Conservation (phyloP, 2,329 filamentous ascomycete species). For the Aspergillus proliferans region DNA sequence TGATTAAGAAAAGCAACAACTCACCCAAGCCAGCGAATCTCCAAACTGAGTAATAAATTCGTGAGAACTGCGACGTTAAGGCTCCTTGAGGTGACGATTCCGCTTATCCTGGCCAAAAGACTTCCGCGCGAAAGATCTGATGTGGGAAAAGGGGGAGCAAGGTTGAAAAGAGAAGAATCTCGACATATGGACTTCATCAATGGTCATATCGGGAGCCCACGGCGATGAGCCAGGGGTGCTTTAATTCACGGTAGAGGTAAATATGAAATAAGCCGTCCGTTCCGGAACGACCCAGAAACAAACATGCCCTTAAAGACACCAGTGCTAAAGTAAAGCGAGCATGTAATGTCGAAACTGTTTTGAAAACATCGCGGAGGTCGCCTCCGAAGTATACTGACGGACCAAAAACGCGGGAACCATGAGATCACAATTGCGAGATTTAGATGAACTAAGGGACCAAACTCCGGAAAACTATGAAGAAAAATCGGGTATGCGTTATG, state of each 20-base stretch:
- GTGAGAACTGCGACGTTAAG: no score
- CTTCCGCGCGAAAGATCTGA: neutral
- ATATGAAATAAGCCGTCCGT: neutral
- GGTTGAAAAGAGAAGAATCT: no score
- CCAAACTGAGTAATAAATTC: neutral
- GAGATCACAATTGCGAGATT: neutral
- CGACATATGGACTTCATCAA: no score
- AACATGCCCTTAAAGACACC: no score
- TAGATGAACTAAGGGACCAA: no score
- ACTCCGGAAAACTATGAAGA: neutral
- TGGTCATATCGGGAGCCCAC: neutral
- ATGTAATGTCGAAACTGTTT: constrained; percentile 4
- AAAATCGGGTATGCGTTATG: no score
- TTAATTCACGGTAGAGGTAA: neutral
- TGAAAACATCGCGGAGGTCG: neutral
- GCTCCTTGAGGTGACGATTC: neutral
- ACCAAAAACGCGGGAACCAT: neutral
- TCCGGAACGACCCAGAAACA: neutral
- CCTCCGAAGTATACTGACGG: neutral
- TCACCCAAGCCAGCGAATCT: neutral
- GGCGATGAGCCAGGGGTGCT: neutral
- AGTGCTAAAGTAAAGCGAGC: neutral
- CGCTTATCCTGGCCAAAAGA: neutral
- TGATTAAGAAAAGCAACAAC: neutral
- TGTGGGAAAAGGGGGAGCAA: no score